Base-by-base conservation (phyloP, 2,329 filamentous ascomycete species). In the Lecanoromycetidae sp. region DNA sequence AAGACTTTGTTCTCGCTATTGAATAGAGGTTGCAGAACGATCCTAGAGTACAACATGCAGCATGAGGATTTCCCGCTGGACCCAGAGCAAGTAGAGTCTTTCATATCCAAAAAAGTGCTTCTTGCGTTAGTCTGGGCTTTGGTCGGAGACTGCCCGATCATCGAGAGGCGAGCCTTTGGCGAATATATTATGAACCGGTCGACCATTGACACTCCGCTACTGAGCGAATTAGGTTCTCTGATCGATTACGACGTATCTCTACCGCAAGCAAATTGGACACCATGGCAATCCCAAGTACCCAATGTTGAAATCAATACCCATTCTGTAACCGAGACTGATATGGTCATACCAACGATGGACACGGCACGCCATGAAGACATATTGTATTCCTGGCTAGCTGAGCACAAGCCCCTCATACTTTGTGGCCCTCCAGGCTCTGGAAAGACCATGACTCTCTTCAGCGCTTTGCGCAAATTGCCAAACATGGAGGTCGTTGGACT, bases 391-490 rank as follows among this genome's bases (percentile, higher is more conserved):
- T 98, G 91, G 91, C 78, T 99, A 36, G 91, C 93, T 13, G 91
- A 99, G 64, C 91, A 99, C 63, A 98, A 98, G 69, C 91, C 93
- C 10, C 73, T 99, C 15, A 72, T 99, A 44, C 82, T 99, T 13
- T 99, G 91, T 63, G 93, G 91, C 64, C 93, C 91, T 61, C 91
- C 91, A 49, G 91, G 91, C 70, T 98, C 91, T 43, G 91, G 91
- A 73, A 99, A 99, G 71, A 99, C 91, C 4, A 99, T 99, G 91
- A 99, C 91, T 9, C 72, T 99, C 10, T 99, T 99, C 71, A 95
- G 90, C 62, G 91, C 91, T 27, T 77, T 99, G 45, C 82, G 91
- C 54, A 98, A 98, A 66, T 72, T 98, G 49, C 90, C 90, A 3
- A 95, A 95, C 62, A 95, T 98, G 88, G 91, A 98, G 66, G 87